Base-by-base conservation (phyloP, 495 filamentous ascomycete species). In the Pyrenula aspistea region DNA sequence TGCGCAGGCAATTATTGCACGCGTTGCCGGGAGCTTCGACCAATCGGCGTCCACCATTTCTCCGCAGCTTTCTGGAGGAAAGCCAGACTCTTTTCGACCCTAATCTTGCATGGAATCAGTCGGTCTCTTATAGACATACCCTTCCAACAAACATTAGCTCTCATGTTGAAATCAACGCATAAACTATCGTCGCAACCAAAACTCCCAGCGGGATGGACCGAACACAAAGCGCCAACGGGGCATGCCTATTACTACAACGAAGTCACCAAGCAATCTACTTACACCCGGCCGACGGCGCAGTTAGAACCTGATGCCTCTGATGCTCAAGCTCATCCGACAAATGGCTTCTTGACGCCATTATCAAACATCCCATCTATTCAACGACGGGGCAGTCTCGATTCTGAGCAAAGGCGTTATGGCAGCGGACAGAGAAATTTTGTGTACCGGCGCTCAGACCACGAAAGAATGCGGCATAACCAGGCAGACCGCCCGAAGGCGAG, bases 191-290 rank as follows among this genome's bases (percentile, higher is more conserved):
- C n/a, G 8, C 8, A 72, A 25, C 73, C 76, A 53, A 83, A 87
- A 19, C 73, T 96, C 2, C 83, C 84, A 8, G 77, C 83, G 22
- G 92, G 88, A 22, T 97, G 91, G 91, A 89, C 88, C 23, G 88
- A 95, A 69, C 91, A 96, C 70, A 90, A 86, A 74, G 88, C 92
- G 57, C 91, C 91, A 15, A 25, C 25, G 87, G 85, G 91, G 3
- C 90, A 94, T 65, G 75, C 79, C 12, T 96, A 95, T 70, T 96
- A 91, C 67, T 93, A 94, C 72, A 87, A 95, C 71, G 73, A 83
- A n/a, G 69, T 77, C 25, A 96, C 89, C 0, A 91, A 94, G 64
- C 73, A 87, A 65, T 96, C 92, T 1, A 95, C 91, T 47, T 96
- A 95, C 65, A 84, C 78, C 20, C 80, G 87, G 51, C 91, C 70